These are phyloP conservation scores for Malania oleifera DNA, from an alignment of 164 flowering plant species.

Conservation along the genomic window DNA sequence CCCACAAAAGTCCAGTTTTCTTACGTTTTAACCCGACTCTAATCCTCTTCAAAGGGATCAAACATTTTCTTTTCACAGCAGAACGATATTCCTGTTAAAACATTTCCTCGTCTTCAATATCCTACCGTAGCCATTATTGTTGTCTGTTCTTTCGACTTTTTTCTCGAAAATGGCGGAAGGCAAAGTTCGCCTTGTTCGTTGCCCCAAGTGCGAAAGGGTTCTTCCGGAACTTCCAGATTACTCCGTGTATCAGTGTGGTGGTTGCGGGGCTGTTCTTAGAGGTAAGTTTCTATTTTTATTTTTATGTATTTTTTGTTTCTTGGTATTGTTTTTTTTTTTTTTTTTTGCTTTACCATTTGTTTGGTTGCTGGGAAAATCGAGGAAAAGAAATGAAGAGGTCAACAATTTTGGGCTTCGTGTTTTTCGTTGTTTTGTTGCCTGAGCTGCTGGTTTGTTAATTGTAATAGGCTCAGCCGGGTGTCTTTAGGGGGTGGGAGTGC, in stretches of 20 bases:
- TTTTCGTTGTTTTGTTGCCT: not conserved
- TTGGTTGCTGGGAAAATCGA: constrained; percentile 1
- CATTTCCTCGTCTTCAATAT: not conserved
- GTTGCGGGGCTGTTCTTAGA: constrained; percentile 47
- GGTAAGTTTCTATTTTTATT: constrained; percentile 16
- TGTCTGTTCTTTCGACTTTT: not conserved
- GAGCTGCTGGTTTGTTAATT: no score
- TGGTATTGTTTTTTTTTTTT: not conserved
- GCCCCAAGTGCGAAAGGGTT: constrained; percentile 46
- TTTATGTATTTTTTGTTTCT: not conserved
- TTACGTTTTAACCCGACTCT: no score
- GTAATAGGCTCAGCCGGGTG: no score
- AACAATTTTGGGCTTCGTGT: not conserved
- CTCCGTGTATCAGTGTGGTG: constrained; percentile 46
- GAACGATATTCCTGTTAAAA: no score
- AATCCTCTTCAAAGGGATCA: no score
- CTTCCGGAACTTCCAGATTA: constrained; percentile 39
- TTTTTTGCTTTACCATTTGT: no score
- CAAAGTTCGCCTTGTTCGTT: constrained; percentile 37
- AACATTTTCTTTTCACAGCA: no score
- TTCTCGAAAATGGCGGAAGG: constrained; percentile 21
- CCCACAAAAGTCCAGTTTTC: no score
- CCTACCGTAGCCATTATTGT: not conserved
- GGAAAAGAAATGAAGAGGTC: not conserved
- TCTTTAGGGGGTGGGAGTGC: no score